Evolutionary conservation across 805 yeast species (phyloP).

Genomic region (Suhomyces faveliae): DNA sequence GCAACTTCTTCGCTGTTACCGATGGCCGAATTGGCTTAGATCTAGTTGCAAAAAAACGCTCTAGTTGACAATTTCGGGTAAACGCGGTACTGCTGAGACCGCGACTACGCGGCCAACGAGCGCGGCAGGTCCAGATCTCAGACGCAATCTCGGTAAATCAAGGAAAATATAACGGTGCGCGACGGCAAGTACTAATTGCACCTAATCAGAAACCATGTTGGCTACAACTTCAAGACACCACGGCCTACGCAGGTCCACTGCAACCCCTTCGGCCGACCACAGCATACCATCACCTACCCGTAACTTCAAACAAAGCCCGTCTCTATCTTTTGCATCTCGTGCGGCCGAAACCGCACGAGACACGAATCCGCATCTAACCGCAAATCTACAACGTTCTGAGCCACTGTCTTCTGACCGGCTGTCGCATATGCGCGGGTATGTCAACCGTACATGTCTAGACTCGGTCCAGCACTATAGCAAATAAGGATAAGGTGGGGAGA

Average conservation of each 20-base stretch:
- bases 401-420: not conserved
- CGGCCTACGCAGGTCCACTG: too few relatives aligned
- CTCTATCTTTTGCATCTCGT: not conserved
- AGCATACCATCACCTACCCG: too few relatives aligned
- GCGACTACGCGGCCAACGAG: too few relatives aligned
- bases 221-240: too few relatives aligned
- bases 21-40: not conserved
- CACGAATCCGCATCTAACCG: not conserved
- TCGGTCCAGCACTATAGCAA: too few relatives aligned
- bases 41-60: not conserved
- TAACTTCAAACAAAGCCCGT: too few relatives aligned
- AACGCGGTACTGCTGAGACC: not conserved
- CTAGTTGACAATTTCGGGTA: constrained; percentile 1
- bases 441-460: not conserved
- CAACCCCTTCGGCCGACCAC: too few relatives aligned
- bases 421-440: not conserved
- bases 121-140: not conserved
- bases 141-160: not conserved
- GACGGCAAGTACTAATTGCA: not conserved
- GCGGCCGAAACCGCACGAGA: not conserved
- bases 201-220: too few relatives aligned
- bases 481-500: not conserved
- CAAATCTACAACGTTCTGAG: not conserved
- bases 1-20: not conserved
- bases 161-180: too few relatives aligned